These are phyloP conservation scores for Pseudogymnoascus sp. DNA, from an alignment of 2,329 filamentous ascomycete genomes.

Conservation along the genomic window DNA sequence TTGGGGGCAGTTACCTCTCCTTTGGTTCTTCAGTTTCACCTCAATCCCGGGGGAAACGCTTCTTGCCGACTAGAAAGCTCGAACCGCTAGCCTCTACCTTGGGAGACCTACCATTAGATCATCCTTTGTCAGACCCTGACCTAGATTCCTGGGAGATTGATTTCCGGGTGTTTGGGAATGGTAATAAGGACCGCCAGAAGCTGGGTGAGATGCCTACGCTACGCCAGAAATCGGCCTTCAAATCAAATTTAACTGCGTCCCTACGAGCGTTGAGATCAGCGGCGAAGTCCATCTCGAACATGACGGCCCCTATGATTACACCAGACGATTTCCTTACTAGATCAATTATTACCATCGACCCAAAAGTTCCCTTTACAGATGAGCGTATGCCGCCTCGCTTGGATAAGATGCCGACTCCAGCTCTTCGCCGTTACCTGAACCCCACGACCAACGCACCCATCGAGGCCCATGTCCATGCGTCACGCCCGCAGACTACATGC, in stretches of 20 bases:
- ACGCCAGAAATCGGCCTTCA: slow-evolving; percentile 43
- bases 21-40: slow-evolving; percentile 24
- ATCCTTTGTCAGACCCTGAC: slow-evolving; percentile 39
- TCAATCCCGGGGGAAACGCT: slow-evolving; percentile 32
- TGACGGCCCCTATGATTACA: slow-evolving; percentile 56
- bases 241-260: slow-evolving; percentile 61
- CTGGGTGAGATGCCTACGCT: slow-evolving; percentile 11
- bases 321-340: slow-evolving; percentile 60
- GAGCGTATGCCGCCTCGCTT: slow-evolving; percentile 56
- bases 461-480: slow-evolving; percentile 31
- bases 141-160: slow-evolving; percentile 39
- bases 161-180: slow-evolving; percentile 38
- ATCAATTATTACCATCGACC: slow-evolving; percentile 60
- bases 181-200: slow-evolving; percentile 11
- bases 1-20: slow-evolving; percentile 22
- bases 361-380: slow-evolving; percentile 58
- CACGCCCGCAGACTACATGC: slow-evolving; percentile 29
- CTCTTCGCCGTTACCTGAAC: slow-evolving; percentile 59
- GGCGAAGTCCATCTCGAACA: slow-evolving; percentile 53
- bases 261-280: slow-evolving; percentile 48
- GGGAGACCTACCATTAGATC: slow-evolving; percentile 40
- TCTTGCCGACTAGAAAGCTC: slow-evolving; percentile 39
- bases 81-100: slow-evolving; percentile 50
- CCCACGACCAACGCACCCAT: slow-evolving; percentile 47
- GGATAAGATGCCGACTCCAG: slow-evolving; percentile 57